These are phyloP conservation scores for Ceratocystis papillata DNA, from an alignment of 2,329 filamentous ascomycete species.

Conservation along the genomic window DNA sequence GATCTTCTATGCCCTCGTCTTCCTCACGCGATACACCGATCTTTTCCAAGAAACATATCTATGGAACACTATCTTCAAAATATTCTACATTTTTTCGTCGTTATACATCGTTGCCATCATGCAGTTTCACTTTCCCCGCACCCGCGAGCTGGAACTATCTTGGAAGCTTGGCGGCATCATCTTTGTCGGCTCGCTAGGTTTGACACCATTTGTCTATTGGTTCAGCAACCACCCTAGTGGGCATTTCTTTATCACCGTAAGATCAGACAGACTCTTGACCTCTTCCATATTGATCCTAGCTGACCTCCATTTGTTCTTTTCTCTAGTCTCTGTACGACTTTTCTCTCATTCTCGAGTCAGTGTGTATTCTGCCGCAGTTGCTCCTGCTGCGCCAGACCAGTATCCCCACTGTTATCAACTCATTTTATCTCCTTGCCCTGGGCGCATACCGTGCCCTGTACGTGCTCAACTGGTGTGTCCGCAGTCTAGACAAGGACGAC, in stretches of 20 bases:
- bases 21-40: constrained; percentile 77
- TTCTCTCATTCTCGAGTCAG: constrained; percentile 81
- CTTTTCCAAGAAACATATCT: constrained; percentile 48
- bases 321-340: constrained; percentile 70
- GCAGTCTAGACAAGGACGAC: constrained; percentile 49
- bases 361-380: constrained; percentile 82
- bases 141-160: constrained; percentile 81
- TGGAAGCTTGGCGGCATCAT: constrained; percentile 77
- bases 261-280: constrained; percentile 26
- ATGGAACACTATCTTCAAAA: constrained; percentile 77
- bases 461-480: constrained; percentile 79
- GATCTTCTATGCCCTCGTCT: constrained; percentile 74
- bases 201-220: constrained; percentile 53
- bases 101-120: constrained; percentile 81
- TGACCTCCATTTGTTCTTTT: neutral
- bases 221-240: constrained; percentile 8
- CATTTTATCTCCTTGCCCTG: constrained; percentile 82
- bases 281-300: neutral
- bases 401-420: constrained; percentile 90
- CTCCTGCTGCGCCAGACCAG: constrained; percentile 87
- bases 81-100: constrained; percentile 75
- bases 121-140: constrained; percentile 74
- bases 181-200: constrained; percentile 51
- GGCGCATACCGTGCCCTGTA: constrained; percentile 84
- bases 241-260: constrained; percentile 39